Evolutionary conservation across 495 filamentous ascomycete genomes (phyloP), one percentile per base, ranked within the genome.

Genomic region (Aspergillus incahuasiensis): DNA sequence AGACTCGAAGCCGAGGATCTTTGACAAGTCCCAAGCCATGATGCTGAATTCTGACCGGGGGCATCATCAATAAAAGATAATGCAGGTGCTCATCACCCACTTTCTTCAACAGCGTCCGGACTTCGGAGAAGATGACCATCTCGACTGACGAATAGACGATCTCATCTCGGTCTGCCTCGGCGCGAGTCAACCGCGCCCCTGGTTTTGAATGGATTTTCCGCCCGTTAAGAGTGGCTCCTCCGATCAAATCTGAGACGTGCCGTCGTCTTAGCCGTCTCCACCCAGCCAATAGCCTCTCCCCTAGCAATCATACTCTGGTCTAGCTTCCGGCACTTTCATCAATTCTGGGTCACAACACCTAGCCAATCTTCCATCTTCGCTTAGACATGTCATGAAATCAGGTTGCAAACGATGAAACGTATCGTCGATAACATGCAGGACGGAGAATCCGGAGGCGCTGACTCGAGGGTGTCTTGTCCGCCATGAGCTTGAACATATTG

Each of bases 161-260:
- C 30, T 40, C 32, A 46, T 41, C 43, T 28, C 20, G 5, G 32
- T 22, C 34, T 50, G 6, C 34, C 32, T 35, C 32, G 32, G 32
- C 8, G 32, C 32, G 32, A 35, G 32, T 35, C 9, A 43, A 57
- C 43, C 42, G 54, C 8, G 51, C 41, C 42, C 28, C 34, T 55
- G 50, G 60, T 66, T 66, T 63, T 54, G 20, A 46, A 57, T 63
- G 53, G 54, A 48, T 44, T 59, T 52, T 20, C 45, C 42, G 52
- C 46, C 46, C 54, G 42, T 48, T 18, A 4, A 40, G 3, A 16
- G 38, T 40, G 38, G 15, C 38, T 30, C 46, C 38, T 57, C 32
- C 32, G 48, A 48, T 60, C 55, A 62, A 24, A 60, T 25, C 39
- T 67, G 64, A 67, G 64, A 67, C 64, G 32, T 52, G 40, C 63